Base-by-base conservation (phyloP, 164 flowering plant genomes). In the Sextonia rubra region DNA sequence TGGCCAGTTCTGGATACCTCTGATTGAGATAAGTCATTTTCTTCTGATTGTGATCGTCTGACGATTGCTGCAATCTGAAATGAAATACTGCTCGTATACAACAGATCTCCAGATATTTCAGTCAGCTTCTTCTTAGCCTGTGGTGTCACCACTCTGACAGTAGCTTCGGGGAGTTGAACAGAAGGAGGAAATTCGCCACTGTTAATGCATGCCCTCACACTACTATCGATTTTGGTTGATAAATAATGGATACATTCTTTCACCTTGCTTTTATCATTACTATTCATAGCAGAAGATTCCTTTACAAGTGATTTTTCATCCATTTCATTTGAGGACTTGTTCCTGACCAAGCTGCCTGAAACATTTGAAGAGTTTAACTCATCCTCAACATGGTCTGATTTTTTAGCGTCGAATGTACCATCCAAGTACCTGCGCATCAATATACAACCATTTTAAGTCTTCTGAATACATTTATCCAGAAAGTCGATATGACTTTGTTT, bases 51-150 rank as follows among this genome's bases (percentile, higher is more conserved):
- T 29, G 70, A 80, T 67, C 85, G 83, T 77, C 74, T 86, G 71
- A 90, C 52, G 70, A 85, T 71, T 69, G 98, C 98, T 58, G 86
- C 86, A 75, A 95, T 82, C 86, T 85, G 98, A 81, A 91, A 95
- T 24, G 98, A 82, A 75, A 91, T 83, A 77, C 77, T 91, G 88
- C 96, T 80, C 63, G 97, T 70, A 77, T 86, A 95, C 66, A 87
- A 61, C 17, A 93, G 91, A 80, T 83, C 78, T 77, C 87, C 91
- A 64, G 85, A 80, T 69, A 82, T 85, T 74, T 86, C 83, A 32
- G 76, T 84, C 29, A 83, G 76, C 80, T 88, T 95, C 77, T 77
- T 88, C 82, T 89, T 95, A 32, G 82, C 77, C 55, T 71, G 88
- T n/a, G 52, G 73, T 15, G 83, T 72, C 74, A 91, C 90, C 78